A percentile compares a stretch with the other conserved stretches of the same genome.
These are phyloP conservation scores for Lichtheimia hyalospora DNA, from an alignment of 371 early-diverging fungal genomes.

Conservation along the genomic window DNA sequence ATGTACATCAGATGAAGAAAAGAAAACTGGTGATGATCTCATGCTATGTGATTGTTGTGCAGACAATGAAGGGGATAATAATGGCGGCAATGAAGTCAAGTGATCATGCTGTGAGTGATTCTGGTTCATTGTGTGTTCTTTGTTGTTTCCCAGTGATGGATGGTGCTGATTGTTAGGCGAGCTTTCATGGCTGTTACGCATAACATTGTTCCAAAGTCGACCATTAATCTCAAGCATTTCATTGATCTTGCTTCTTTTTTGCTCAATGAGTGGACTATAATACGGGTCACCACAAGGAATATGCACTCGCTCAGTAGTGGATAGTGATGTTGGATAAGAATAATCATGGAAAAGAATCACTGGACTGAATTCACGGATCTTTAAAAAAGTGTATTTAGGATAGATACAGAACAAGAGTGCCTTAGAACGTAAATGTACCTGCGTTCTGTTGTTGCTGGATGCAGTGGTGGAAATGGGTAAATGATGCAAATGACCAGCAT, in stretches of 20 bases:
- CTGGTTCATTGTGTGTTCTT: too few species aligned
- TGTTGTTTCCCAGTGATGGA: not conserved
- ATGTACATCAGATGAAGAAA: too few species aligned
- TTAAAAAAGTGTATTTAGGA: not conserved
- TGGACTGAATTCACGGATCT: constrained; percentile 31
- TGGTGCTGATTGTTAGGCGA: not conserved
- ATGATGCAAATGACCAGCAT: not conserved
- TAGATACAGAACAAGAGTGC: not conserved
- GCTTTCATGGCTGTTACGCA: constrained; percentile 10
- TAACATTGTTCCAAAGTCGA: constrained; percentile 29
- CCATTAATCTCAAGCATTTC: constrained; percentile 34
- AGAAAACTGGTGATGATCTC: too few species aligned
- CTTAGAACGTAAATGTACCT: not conserved
- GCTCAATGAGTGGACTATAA: constrained; percentile 27
- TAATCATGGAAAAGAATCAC: constrained; percentile 44
- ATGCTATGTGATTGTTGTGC: too few species aligned
- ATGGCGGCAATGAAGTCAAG: too few species aligned
- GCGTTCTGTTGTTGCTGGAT: too few species aligned
- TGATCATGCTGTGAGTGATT: too few species aligned
- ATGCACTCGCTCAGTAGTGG: constrained; percentile 25
- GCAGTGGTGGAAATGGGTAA: too few species aligned
- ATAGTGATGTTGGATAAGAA: constrained; percentile 24
- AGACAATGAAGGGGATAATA: too few species aligned
- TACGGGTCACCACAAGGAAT: constrained; percentile 33
- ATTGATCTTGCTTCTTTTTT: constrained; percentile 25